phyloP scores from a whole-genome alignment of 2,329 filamentous ascomycete genomes.

The Verticillium isaacii region DNA sequence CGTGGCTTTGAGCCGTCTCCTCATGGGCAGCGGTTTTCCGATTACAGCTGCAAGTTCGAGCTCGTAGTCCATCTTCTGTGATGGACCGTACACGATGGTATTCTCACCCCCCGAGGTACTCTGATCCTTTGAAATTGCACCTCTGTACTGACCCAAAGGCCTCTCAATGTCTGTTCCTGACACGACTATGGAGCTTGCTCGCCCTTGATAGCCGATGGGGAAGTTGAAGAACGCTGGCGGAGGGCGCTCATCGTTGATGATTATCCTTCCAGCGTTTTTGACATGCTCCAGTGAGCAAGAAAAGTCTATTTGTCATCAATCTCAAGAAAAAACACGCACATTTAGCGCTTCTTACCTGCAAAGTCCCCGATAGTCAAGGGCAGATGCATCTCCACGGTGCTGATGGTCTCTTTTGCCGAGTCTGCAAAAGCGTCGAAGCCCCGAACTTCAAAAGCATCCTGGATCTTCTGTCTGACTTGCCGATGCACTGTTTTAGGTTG shows the following conservation, averaged over 20 bases:
- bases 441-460: slow-evolving; percentile 21
- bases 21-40: slow-evolving; percentile 31
- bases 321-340: no score
- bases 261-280: slow-evolving; percentile 39
- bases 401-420: slow-evolving; percentile 10
- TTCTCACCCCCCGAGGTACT: slow-evolving; percentile 1
- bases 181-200: slow-evolving; percentile 46
- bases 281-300: slow-evolving; percentile 49
- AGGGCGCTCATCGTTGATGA: slow-evolving; percentile 30
- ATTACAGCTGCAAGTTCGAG: slow-evolving; percentile 40
- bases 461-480: slow-evolving; percentile 34
- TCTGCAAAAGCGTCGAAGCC: slow-evolving; percentile 15
- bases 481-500: slow-evolving; percentile 31
- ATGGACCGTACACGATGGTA: slow-evolving; percentile 21
- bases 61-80: slow-evolving; percentile 33
- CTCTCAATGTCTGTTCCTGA: slow-evolving; percentile 42
- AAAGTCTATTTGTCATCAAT: slow-evolving; percentile 38
- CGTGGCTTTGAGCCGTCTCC: slow-evolving; percentile 30
- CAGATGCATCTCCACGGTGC: slow-evolving; percentile 36
- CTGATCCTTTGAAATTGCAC: slow-evolving; percentile 8
- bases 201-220: slow-evolving; percentile 48
- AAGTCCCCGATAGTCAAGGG: slow-evolving; percentile 53
- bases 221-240: slow-evolving; percentile 43
- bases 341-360: slow-evolving; percentile 18
- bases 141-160: slow-evolving; percentile 38